A percentile compares a stretch with the other conserved stretches of the same genome.
phyloP scores from a whole-genome alignment of 106 monocot genomes.

The Dendrobium nobile region DNA sequence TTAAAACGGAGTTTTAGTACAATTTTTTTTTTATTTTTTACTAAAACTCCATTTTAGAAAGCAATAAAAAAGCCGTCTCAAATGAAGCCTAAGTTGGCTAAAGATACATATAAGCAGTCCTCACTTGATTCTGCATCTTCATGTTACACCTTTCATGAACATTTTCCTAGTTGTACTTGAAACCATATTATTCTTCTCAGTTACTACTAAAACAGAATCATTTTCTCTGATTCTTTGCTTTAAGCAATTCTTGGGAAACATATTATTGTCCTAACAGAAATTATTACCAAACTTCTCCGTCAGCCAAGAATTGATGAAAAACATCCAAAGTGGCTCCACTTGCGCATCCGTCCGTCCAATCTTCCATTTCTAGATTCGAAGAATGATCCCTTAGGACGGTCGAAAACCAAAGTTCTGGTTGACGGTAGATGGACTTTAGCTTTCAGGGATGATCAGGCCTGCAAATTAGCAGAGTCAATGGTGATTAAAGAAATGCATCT shows the following conservation, averaged over 20 bases:
- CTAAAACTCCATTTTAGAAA: too few species aligned
- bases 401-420: constrained; percentile 59
- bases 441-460: constrained; percentile 65
- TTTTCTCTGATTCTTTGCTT: too few species aligned
- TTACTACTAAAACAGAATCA: not conserved
- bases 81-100: too few species aligned
- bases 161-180: not conserved
- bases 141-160: too few species aligned
- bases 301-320: constrained; percentile 86
- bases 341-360: constrained; percentile 80
- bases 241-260: not conserved
- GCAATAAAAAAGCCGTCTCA: too few species aligned
- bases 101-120: too few species aligned
- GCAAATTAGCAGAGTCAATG: constrained; percentile 72
- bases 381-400: constrained; percentile 15
- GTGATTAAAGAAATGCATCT: constrained; percentile 47
- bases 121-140: too few species aligned
- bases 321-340: constrained; percentile 82
- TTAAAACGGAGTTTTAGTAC: too few species aligned
- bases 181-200: not conserved
- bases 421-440: constrained; percentile 98
- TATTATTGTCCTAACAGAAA: not conserved
- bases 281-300: not conserved
- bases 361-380: constrained; percentile 49
- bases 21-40: too few species aligned